Percentiles rank a stretch among this genome's conserved stretches.
Evolutionary conservation across 1,139 yeast genomes (phyloP).

Genomic region (Schwanniomyces etchellsii): DNA sequence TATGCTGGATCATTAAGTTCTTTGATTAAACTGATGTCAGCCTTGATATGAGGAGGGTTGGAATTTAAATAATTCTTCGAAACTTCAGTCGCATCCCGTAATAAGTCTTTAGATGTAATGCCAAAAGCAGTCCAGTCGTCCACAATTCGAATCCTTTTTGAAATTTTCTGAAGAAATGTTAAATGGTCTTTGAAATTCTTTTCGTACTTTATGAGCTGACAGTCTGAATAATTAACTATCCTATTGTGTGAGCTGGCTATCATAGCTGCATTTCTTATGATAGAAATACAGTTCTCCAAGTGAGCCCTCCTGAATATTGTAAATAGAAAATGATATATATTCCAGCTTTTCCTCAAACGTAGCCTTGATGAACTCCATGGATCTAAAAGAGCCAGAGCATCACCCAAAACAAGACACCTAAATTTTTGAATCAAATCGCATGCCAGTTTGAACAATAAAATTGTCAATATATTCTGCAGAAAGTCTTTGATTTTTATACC

Average conservation of each 20-base stretch:
- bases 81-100: background rate
- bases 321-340: constrained; percentile 12
- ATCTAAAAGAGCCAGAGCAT: constrained; percentile 1
- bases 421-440: constrained; percentile 11
- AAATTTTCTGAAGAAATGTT: constrained; percentile 1
- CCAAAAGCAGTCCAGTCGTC: constrained; percentile 4
- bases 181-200: constrained; percentile 1
- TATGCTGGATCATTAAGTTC: too few species aligned
- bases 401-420: constrained; percentile 4
- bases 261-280: constrained; percentile 9
- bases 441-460: constrained; percentile 16
- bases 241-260: constrained; percentile 11
- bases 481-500: constrained; percentile 6
- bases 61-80: background rate
- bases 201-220: constrained; percentile 3
- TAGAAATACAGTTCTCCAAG: constrained; percentile 10
- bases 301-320: constrained; percentile 14
- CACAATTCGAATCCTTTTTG: constrained; percentile 1
- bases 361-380: constrained; percentile 6
- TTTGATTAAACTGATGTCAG: background rate
- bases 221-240: constrained; percentile 3
- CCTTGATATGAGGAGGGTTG: background rate
- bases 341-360: constrained; percentile 12
- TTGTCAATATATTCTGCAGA: constrained; percentile 16
- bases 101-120: background rate